Evolutionary conservation across 805 yeast species (phyloP).

Genomic region (Blastobotrys terrestris): DNA sequence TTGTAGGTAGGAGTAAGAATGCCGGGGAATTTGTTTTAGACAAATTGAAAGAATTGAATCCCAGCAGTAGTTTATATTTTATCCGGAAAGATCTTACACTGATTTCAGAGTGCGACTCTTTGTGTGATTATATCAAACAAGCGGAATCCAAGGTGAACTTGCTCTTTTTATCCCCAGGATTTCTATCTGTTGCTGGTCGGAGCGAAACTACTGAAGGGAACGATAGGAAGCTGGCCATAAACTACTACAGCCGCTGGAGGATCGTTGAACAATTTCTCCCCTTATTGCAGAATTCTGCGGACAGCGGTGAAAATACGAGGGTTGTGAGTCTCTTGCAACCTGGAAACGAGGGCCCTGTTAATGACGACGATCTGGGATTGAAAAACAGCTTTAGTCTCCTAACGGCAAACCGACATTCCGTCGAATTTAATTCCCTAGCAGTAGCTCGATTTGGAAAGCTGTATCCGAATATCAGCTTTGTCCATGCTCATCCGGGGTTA

Average conservation of each 20-base stretch:
- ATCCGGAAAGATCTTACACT: conserved; percentile 17
- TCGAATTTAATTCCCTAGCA: conserved; percentile 20
- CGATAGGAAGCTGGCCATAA: conserved; percentile 23
- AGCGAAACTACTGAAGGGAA: conserved; percentile 25
- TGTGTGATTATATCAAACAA: conserved; percentile 10
- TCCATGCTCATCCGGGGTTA: conserved; percentile 23
- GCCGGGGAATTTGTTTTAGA: conserved; percentile 20
- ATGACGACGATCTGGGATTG: conserved; percentile 24
- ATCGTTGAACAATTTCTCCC: conserved; percentile 22
- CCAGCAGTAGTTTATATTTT: conserved; percentile 13
- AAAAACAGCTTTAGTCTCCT: conserved; percentile 17
- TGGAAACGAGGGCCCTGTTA: conserved; percentile 18
- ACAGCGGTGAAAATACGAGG: conserved; percentile 20
- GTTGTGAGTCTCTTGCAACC: conserved; percentile 25
- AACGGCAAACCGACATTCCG: conserved; percentile 12
- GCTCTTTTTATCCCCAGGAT: conserved; percentile 18
- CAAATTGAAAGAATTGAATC: conserved; percentile 17
- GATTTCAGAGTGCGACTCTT: conserved; percentile 18
- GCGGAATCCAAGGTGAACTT: conserved; percentile 19
- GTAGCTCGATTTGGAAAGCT: conserved; percentile 15
- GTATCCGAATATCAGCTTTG: conserved; percentile 22
- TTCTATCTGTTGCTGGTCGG: conserved; percentile 31
- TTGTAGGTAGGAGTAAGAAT: conserved; percentile 23
- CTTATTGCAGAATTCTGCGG: conserved; percentile 19
- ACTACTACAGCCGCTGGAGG: conserved; percentile 27